phyloP scores from a whole-genome alignment of 2,329 filamentous ascomycete genomes.

The Paraphaeosphaeria sporulosa region DNA sequence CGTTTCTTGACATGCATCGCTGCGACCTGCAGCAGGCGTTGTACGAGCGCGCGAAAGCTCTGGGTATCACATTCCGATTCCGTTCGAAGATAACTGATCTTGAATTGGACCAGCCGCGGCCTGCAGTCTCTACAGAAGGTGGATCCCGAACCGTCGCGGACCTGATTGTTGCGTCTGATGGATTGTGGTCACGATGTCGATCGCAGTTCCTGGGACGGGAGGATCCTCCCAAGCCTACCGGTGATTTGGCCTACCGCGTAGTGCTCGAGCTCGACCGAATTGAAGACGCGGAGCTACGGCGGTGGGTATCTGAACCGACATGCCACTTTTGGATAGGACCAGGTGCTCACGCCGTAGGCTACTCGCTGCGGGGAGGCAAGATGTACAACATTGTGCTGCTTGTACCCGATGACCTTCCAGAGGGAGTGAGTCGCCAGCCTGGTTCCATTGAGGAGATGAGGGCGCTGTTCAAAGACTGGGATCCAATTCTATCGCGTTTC shows the following conservation, averaged over 20 bases:
- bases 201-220: slow-evolving; percentile 53
- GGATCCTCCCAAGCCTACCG: slow-evolving; percentile 60
- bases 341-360: slow-evolving; percentile 65
- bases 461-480: slow-evolving; percentile 66
- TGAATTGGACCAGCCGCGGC: neutral
- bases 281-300: slow-evolving; percentile 15
- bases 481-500: slow-evolving; percentile 59
- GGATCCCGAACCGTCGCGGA: slow-evolving; percentile 43
- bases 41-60: slow-evolving; percentile 55
- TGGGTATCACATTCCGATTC: slow-evolving; percentile 53
- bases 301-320: slow-evolving; percentile 19
- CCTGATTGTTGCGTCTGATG: slow-evolving; percentile 67
- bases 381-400: slow-evolving; percentile 71
- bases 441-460: slow-evolving; percentile 67
- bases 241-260: slow-evolving; percentile 69
- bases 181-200: slow-evolving; percentile 64
- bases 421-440: slow-evolving; percentile 56
- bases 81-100: slow-evolving; percentile 21
- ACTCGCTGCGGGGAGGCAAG: slow-evolving; percentile 63
- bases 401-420: slow-evolving; percentile 66
- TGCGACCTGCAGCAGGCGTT: slow-evolving; percentile 65
- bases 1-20: slow-evolving; percentile 65
- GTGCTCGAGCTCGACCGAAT: slow-evolving; percentile 61
- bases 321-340: slow-evolving; percentile 65
- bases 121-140: slow-evolving; percentile 31